phyloP scores from a whole-genome alignment of 768 basidiomycete species.

The Lactarius sp. region DNA sequence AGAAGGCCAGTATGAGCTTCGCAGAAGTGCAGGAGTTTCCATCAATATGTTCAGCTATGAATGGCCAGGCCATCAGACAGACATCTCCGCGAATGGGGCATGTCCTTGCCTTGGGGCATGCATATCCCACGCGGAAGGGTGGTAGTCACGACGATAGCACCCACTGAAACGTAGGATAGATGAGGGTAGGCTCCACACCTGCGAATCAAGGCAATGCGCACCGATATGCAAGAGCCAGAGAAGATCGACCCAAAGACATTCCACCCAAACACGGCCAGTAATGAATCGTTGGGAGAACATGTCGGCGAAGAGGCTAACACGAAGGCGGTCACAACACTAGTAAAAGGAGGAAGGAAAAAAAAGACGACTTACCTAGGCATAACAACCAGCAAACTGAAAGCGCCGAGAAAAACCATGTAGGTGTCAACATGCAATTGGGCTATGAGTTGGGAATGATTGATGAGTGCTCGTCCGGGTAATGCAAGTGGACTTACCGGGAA shows the following conservation, averaged over 20 bases:
- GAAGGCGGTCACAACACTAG: background rate
- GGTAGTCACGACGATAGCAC: constrained; percentile 17
- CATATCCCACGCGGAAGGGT: constrained; percentile 20
- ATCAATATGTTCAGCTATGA: constrained; percentile 7
- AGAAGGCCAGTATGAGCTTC: constrained; percentile 18
- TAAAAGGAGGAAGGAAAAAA: background rate
- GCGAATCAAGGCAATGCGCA: background rate
- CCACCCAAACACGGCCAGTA: constrained; percentile 20
- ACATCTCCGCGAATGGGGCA: background rate
- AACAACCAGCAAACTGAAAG: constrained; percentile 23
- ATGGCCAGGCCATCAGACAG: background rate
- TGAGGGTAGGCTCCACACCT: background rate
- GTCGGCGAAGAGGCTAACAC: constrained; percentile 17
- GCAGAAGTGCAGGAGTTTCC: constrained; percentile 19
- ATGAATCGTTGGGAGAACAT: constrained; percentile 6
- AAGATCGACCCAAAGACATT: constrained; percentile 22
- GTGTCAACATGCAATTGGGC: constrained; percentile 14
- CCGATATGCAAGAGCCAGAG: constrained; percentile 21
- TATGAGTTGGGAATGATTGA: background rate
- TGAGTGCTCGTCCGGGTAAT: too few species aligned
- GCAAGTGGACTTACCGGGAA: background rate
- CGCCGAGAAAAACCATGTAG: constrained; percentile 26
- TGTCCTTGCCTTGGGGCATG: constrained; percentile 11
- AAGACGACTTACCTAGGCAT: constrained; percentile 12
- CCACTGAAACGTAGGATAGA: constrained; percentile 4